These are phyloP conservation scores for Monosporozyma solicola DNA, from an alignment of 805 yeast species.

Conservation along the genomic window DNA sequence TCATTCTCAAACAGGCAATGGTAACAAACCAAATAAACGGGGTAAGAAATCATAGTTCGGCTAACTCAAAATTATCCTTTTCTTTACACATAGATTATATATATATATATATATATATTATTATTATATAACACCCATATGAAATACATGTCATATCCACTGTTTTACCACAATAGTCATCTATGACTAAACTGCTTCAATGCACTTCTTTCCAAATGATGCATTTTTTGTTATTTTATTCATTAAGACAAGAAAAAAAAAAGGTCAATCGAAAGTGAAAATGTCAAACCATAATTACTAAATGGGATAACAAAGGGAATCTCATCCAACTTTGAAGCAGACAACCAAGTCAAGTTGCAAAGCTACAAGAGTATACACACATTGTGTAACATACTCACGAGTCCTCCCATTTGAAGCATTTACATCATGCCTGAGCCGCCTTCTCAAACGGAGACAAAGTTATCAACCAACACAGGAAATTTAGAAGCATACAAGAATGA, in stretches of 20 bases:
- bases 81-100: background rate
- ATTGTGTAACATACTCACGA: background rate
- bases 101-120: background rate
- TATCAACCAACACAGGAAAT: background rate
- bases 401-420: background rate
- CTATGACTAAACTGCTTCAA: background rate
- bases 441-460: background rate
- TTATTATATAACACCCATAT: background rate
- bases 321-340: background rate
- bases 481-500: constrained; percentile 1
- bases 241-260: background rate
- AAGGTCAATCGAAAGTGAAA: background rate
- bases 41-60: background rate
- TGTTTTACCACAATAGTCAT: background rate
- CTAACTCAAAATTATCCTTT: background rate
- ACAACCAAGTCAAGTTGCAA: background rate
- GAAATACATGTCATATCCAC: background rate
- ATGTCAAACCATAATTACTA: background rate
- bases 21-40: constrained; percentile 3
- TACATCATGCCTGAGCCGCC: background rate
- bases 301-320: background rate
- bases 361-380: background rate
- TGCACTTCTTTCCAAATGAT: background rate
- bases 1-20: constrained; percentile 3
- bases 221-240: background rate